A percentile compares a stretch with the other conserved stretches of the same genome.
Evolutionary conservation across 108 stramenopile species (phyloP).

Genomic region (Pseudonitzschia multiseries): DNA sequence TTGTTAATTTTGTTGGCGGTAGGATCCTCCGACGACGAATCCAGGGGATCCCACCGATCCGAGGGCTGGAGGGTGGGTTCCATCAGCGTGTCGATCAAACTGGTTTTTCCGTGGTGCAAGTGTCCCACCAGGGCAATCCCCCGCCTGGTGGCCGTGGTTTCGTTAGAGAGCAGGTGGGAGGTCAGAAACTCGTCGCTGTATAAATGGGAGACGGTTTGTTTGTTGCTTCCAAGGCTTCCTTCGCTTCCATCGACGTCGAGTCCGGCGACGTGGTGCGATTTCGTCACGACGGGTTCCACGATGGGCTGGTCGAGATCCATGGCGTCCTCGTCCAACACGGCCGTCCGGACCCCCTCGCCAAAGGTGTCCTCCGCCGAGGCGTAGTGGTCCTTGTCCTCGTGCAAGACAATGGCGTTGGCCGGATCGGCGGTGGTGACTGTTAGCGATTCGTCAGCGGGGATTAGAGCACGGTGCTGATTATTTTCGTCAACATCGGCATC

Average conservation of each 20-base stretch:
- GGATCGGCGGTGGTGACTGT: constrained; percentile 45
- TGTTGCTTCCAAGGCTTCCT: constrained; percentile 6
- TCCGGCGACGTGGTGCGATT: constrained; percentile 38
- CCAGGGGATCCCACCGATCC: constrained; percentile 31
- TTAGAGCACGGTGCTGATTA: constrained; percentile 4
- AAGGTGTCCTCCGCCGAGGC: constrained; percentile 95
- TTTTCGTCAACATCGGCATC: constrained; percentile 27
- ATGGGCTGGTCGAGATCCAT: constrained; percentile 97
- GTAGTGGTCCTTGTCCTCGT: constrained; percentile 99
- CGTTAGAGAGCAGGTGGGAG: constrained; percentile 58
- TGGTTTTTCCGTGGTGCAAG: constrained; percentile 96
- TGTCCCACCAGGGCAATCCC: constrained; percentile 93
- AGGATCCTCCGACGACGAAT: constrained; percentile 31
- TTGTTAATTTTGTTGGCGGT: constrained; percentile 37
- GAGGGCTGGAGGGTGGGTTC: constrained; percentile 54
- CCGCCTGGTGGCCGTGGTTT: constrained; percentile 71
- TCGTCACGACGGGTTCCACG: constrained; percentile 84
- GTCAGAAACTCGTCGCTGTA: constrained; percentile 63
- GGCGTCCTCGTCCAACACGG: constrained; percentile 98
- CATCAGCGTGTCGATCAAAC: constrained; percentile 84
- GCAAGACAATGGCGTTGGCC: constrained; percentile 88
- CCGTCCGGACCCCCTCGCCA: constrained; percentile 89
- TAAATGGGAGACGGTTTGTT: constrained; percentile 37
- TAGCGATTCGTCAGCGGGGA: constrained; percentile 31
- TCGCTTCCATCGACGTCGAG: background rate